These are phyloP conservation scores for Ophidiomyces ophidiicola DNA, from an alignment of 2,329 filamentous ascomycete genomes.

Conservation along the genomic window DNA sequence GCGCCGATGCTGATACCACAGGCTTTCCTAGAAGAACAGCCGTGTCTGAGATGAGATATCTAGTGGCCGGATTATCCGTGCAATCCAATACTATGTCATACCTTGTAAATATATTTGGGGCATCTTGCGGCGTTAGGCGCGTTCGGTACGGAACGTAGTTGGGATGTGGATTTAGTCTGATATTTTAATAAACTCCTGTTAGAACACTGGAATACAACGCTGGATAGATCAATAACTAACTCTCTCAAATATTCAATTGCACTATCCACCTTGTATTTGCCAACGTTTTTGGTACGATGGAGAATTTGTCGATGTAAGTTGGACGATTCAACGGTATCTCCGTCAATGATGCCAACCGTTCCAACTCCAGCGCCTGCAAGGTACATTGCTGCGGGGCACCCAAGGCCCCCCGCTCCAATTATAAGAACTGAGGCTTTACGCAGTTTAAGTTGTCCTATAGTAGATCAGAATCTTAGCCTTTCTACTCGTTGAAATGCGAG, in stretches of 20 bases:
- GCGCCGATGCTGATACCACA: conserved; percentile 77
- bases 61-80: conserved; percentile 81
- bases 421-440: conserved; percentile 61
- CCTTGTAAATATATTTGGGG: conserved; percentile 49
- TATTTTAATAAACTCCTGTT: neutral
- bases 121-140: conserved; percentile 58
- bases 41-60: conserved; percentile 84
- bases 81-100: conserved; percentile 90
- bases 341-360: conserved; percentile 71
- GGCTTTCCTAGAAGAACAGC: conserved; percentile 69
- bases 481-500: neutral
- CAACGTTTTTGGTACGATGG: conserved; percentile 59
- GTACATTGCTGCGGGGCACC: conserved; percentile 87
- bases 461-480: neutral
- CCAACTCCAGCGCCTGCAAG: conserved; percentile 81
- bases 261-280: conserved; percentile 69
- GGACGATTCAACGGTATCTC: conserved; percentile 73
- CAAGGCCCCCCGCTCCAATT: conserved; percentile 77
- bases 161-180: conserved; percentile 60
- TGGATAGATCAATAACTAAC: conserved; percentile 29
- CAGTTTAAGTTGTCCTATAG: conserved; percentile 60
- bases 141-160: conserved; percentile 50
- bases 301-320: conserved; percentile 89
- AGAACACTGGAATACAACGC: conserved; percentile 9
- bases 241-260: conserved; percentile 48